Percentiles rank a stretch among this genome's conserved stretches.
Evolutionary conservation across 129 eudicot genomes (phyloP).

Genomic region (Arctium lappa): DNA sequence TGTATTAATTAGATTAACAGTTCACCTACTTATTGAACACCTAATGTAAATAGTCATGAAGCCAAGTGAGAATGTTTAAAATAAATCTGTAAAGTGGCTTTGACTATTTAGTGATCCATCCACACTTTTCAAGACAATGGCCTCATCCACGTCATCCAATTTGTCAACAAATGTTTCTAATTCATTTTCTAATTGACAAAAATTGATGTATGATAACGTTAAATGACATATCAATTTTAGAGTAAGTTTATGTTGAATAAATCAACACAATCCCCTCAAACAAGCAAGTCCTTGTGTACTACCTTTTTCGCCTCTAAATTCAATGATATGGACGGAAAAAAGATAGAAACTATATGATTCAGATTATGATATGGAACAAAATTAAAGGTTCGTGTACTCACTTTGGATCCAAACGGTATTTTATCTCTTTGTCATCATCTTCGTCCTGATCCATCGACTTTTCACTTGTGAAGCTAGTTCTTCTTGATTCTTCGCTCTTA

Average conservation of each 20-base stretch:
- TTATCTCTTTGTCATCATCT: conserved; percentile 89
- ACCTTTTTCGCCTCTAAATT: background rate
- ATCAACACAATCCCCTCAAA: background rate
- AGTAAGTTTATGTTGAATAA: background rate
- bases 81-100: too few species aligned
- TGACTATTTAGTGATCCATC: too few species aligned
- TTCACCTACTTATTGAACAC: too few species aligned
- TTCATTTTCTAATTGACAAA: too few species aligned
- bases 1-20: too few species aligned
- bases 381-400: conserved; percentile 21
- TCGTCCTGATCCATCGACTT: conserved; percentile 82
- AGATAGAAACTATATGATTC: background rate
- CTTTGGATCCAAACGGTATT: conserved; percentile 98
- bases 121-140: too few species aligned
- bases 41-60: too few species aligned
- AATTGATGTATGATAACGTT: background rate
- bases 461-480: conserved; percentile 77
- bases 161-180: too few species aligned
- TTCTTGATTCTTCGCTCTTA: conserved; percentile 54
- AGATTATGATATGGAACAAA: conserved; percentile 3
- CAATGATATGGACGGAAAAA: background rate
- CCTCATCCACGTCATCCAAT: too few species aligned
- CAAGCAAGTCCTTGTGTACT: background rate
- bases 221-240: background rate
- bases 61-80: too few species aligned